phyloP scores from a whole-genome alignment of 1,284 basidiomycete species.

The Heterobasidion annosum region DNA sequence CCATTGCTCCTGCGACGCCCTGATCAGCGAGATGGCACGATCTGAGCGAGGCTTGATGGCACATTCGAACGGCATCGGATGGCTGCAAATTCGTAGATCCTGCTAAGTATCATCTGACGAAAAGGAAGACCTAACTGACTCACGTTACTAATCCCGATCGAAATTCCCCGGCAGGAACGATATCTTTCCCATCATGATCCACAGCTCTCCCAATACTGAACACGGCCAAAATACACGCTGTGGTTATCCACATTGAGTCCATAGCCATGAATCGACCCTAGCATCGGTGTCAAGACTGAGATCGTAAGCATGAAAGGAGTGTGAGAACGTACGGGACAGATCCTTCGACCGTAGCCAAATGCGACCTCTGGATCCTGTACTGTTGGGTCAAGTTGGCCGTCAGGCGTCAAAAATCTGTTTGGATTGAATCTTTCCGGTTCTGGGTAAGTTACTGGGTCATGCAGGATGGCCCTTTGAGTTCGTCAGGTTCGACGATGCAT shows the following conservation, averaged over 20 bases:
- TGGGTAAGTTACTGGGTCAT: background rate
- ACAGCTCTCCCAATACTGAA: conserved; percentile 9
- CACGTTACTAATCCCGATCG: background rate
- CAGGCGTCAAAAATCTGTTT: background rate
- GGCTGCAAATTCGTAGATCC: background rate
- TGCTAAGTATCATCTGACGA: background rate
- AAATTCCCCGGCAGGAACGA: background rate
- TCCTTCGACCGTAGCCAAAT: conserved; percentile 2
- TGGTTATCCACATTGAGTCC: conserved; percentile 13
- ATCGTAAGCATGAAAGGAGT: background rate
- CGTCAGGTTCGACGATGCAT: background rate
- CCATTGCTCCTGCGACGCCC: conserved; percentile 22
- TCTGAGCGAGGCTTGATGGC: background rate
- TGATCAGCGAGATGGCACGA: background rate
- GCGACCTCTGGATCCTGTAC: background rate
- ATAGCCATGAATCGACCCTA: conserved; percentile 6
- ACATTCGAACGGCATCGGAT: background rate
- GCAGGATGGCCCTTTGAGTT: background rate
- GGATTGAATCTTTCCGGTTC: background rate
- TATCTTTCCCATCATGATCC: background rate
- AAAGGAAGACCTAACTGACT: background rate
- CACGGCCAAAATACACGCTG: conserved; percentile 13
- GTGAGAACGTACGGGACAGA: background rate
- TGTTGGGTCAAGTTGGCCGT: background rate
- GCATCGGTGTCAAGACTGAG: background rate